phyloP scores from a whole-genome alignment of 2,329 filamentous ascomycete genomes.

The Colletotrichum tropicale region DNA sequence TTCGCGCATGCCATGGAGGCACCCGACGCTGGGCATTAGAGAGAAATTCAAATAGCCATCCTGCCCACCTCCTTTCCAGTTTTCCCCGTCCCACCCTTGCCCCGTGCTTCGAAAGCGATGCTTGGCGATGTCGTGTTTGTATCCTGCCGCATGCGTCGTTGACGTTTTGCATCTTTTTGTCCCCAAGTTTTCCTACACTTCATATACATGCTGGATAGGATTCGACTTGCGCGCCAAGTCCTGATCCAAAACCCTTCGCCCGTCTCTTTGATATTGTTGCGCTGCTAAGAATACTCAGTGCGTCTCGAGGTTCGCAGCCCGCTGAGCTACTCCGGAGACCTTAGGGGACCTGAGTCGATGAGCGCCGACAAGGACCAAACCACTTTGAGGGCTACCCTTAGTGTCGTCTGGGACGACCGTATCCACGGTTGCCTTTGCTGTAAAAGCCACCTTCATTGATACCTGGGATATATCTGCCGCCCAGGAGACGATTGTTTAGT shows the following conservation, averaged over 20 bases:
- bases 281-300: not conserved
- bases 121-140: not conserved
- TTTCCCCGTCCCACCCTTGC: not conserved
- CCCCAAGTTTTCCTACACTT: not conserved
- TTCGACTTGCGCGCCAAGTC: not conserved
- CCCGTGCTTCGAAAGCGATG: not conserved
- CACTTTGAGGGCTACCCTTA: not conserved
- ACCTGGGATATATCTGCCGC: conserved; percentile 37
- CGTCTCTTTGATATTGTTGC: not conserved
- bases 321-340: not conserved
- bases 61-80: not conserved
- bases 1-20: not conserved
- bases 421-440: conserved; percentile 24
- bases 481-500: conserved; percentile 24
- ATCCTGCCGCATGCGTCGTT: not conserved
- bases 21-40: not conserved
- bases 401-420: conserved; percentile 13
- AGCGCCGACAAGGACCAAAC: not conserved
- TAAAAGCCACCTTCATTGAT: conserved; percentile 21
- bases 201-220: not conserved
- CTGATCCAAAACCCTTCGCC: not conserved
- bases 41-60: not conserved
- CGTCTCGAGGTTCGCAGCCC: not conserved
- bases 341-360: not conserved
- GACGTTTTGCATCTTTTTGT: not conserved